Evolutionary conservation across 306 rosid species (phyloP).

Genomic region (Pueraria montana): DNA sequence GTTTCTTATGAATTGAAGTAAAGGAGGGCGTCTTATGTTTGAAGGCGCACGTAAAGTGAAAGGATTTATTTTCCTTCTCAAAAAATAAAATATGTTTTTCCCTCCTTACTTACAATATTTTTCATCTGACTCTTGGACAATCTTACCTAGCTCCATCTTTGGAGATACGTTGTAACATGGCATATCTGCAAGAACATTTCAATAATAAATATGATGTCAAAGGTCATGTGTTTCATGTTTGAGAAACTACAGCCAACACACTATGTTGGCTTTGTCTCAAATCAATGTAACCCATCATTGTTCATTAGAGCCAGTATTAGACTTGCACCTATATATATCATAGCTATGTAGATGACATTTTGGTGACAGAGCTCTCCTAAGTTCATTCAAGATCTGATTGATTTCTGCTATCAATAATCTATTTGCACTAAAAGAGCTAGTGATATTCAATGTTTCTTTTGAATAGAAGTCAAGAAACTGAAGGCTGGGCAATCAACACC

Average conservation of each 20-base stretch:
- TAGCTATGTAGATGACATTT: background rate
- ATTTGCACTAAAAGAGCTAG: background rate
- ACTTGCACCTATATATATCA: background rate
- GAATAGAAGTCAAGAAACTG: background rate
- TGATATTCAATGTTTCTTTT: background rate
- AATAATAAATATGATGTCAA: background rate
- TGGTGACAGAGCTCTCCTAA: background rate
- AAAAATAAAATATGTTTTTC: background rate
- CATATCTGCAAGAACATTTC: background rate
- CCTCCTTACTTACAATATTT: background rate
- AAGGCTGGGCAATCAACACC: background rate
- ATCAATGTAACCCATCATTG: background rate
- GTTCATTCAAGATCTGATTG: background rate
- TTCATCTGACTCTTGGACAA: background rate
- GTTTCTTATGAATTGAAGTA: no score
- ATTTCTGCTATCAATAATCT: background rate
- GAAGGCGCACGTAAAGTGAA: no score
- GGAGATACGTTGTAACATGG: background rate
- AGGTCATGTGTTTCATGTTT: background rate
- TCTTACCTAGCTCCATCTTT: background rate
- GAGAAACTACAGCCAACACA: background rate
- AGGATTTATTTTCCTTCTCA: background rate
- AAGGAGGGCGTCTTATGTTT: no score
- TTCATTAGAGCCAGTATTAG: background rate
- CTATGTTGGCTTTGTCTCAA: background rate